phyloP scores from a whole-genome alignment of 164 flowering plant genomes.

The Dillenia turbinata region DNA sequence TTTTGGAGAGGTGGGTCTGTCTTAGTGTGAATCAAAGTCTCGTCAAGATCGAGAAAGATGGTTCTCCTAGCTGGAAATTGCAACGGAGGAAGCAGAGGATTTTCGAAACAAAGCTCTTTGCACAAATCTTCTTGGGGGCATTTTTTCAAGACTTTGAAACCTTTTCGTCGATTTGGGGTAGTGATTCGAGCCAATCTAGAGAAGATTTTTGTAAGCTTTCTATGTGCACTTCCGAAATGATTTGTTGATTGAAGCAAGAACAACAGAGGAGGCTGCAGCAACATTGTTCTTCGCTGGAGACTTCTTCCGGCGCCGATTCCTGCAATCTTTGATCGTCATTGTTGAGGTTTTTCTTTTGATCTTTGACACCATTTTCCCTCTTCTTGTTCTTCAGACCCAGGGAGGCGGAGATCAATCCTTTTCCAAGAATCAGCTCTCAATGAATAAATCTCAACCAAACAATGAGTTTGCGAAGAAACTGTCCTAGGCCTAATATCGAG shows the following conservation, averaged over 20 bases:
- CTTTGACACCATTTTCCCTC: slow-evolving; percentile 59
- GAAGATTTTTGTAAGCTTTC: slow-evolving; percentile 64
- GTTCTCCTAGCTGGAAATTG: slow-evolving; percentile 32
- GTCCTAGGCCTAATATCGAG: no score
- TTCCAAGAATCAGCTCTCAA: no score
- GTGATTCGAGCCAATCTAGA: slow-evolving; percentile 37
- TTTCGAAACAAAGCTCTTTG: slow-evolving; percentile 13
- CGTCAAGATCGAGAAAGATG: slow-evolving; percentile 78
- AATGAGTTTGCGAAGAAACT: no score
- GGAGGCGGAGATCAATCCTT: not conserved
- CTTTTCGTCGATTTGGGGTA: slow-evolving; percentile 40
- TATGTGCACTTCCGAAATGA: slow-evolving; percentile 59
- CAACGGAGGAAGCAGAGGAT: slow-evolving; percentile 37
- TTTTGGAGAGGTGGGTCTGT: slow-evolving; percentile 47
- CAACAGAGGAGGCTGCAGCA: slow-evolving; percentile 32
- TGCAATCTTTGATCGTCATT: slow-evolving; percentile 37
- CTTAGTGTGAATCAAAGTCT: slow-evolving; percentile 70
- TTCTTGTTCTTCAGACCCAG: not conserved
- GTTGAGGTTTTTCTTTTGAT: slow-evolving; percentile 49
- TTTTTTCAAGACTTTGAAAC: slow-evolving; percentile 33
- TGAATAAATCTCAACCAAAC: no score
- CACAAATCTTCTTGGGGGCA: slow-evolving; percentile 4
- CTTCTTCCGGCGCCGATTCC: slow-evolving; percentile 30
- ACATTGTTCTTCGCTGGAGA: slow-evolving; percentile 31
- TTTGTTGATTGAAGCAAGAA: slow-evolving; percentile 54